phyloP scores from a whole-genome alignment of 2,329 filamentous ascomycete species.

The Harringtonia aguacate region DNA sequence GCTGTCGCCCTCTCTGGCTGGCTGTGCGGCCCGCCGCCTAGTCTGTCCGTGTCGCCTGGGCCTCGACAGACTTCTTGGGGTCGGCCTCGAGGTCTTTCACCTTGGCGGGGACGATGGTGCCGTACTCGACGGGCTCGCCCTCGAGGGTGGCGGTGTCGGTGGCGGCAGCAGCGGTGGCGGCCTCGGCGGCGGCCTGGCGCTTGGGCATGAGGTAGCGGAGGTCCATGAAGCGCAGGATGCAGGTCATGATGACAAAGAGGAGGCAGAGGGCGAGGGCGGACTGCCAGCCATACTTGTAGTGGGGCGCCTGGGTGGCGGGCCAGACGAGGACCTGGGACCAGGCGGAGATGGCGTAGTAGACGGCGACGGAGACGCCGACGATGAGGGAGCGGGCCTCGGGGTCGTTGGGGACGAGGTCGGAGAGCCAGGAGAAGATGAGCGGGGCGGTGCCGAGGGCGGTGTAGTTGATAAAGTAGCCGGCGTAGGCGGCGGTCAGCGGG shows the following conservation, averaged over 20 bases:
- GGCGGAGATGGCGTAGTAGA: slow-evolving; percentile 3
- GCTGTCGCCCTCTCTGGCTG: too few species aligned
- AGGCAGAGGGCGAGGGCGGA: background rate
- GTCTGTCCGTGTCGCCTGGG: too few species aligned
- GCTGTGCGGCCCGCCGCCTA: too few species aligned
- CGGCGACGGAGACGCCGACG: slow-evolving; percentile 1
- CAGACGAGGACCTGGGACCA: slow-evolving; percentile 4
- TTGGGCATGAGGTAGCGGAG: background rate
- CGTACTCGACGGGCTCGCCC: too few species aligned
- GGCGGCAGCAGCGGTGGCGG: too few species aligned
- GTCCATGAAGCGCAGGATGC: slow-evolving; percentile 1
- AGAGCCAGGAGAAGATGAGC: slow-evolving; percentile 40
- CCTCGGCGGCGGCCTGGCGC: background rate
- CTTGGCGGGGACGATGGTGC: too few species aligned
- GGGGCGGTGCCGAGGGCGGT: slow-evolving; percentile 37
- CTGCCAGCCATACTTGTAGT: slow-evolving; percentile 3
- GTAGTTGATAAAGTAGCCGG: slow-evolving; percentile 39
- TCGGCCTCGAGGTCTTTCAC: too few species aligned
- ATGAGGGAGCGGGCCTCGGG: slow-evolving; percentile 3
- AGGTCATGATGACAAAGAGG: background rate
- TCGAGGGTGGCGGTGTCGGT: too few species aligned
- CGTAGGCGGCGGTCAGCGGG: slow-evolving; percentile 34
- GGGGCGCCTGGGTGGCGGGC: slow-evolving; percentile 2
- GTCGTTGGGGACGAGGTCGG: slow-evolving; percentile 23
- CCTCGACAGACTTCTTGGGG: too few species aligned